These are phyloP conservation scores for Aspergillus sparsus DNA, from an alignment of 495 filamentous ascomycete genomes.

Conservation along the genomic window DNA sequence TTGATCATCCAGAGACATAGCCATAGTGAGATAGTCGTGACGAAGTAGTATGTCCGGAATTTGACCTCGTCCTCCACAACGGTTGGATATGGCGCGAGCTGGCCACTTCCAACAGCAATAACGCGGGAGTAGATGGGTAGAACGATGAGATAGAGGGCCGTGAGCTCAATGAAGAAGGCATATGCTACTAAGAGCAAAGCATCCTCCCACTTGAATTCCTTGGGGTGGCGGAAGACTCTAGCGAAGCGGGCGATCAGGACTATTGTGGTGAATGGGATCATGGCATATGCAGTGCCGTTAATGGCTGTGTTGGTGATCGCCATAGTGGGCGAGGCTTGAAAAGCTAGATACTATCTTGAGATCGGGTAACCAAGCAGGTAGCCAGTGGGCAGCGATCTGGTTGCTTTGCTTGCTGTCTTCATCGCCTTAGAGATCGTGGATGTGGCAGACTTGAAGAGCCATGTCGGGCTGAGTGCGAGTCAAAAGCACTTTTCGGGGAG, in stretches of 20 bases:
- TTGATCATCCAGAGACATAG: constrained; percentile 50
- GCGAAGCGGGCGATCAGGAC: constrained; percentile 28
- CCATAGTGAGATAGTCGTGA: constrained; percentile 47
- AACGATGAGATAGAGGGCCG: constrained; percentile 38
- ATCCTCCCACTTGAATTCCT: constrained; percentile 22
- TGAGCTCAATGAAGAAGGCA: constrained; percentile 33
- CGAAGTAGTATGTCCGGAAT: constrained; percentile 44
- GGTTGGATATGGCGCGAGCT: constrained; percentile 22
- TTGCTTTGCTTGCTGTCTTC: too few species aligned
- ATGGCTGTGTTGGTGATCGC: constrained; percentile 1
- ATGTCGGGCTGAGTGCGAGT: too few species aligned
- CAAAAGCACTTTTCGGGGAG: too few species aligned
- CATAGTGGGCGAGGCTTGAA: neutral
- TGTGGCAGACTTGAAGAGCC: too few species aligned
- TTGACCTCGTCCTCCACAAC: constrained; percentile 27
- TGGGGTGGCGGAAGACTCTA: constrained; percentile 3
- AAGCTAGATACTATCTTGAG: neutral
- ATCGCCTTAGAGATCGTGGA: too few species aligned
- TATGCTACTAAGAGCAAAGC: constrained; percentile 35
- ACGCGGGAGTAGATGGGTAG: constrained; percentile 33
- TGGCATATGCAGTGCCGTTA: neutral
- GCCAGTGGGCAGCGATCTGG: too few species aligned
- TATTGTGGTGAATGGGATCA: neutral
- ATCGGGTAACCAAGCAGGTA: too few species aligned
- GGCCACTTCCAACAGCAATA: constrained; percentile 9